These are phyloP conservation scores for Phytophthora pistaciae DNA, from an alignment of 352 stramenopile genomes.

Conservation along the genomic window DNA sequence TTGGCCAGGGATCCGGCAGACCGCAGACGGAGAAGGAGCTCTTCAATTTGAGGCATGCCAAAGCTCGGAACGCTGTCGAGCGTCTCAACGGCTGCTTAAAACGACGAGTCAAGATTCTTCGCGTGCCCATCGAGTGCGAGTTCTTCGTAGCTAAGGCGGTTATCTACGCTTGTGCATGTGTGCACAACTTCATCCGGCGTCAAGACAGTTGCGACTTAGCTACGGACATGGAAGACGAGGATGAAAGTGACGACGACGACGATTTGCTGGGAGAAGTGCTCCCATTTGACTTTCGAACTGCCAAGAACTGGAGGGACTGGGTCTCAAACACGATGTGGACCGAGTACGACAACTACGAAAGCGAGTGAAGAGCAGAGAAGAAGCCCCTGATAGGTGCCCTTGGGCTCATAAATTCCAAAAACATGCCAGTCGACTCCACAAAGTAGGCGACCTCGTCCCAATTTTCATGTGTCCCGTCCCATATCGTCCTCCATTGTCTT, in stretches of 20 bases:
- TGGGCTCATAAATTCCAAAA: neutral
- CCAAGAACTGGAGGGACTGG: conserved; percentile 13
- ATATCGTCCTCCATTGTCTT: conserved; percentile 1
- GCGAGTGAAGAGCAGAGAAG: too few species aligned
- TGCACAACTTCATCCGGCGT: conserved; percentile 16
- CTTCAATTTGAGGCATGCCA: too few species aligned
- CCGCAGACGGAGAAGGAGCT: too few species aligned
- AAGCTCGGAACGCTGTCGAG: too few species aligned
- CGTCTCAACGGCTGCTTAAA: too few species aligned
- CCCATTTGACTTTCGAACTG: conserved; percentile 9
- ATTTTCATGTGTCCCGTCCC: conserved; percentile 9
- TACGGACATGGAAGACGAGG: neutral
- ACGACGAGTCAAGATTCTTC: too few species aligned
- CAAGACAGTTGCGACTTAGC: conserved; percentile 1
- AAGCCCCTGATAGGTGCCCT: too few species aligned
- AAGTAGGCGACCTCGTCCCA: neutral
- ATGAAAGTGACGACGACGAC: conserved; percentile 2
- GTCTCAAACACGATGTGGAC: conserved; percentile 2
- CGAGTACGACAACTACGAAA: conserved; percentile 6
- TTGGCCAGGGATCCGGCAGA: too few species aligned
- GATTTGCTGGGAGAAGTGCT: neutral
- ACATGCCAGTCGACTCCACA: neutral
- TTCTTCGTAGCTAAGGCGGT: too few species aligned
- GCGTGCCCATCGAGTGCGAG: too few species aligned
- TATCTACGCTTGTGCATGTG: too few species aligned